Evolutionary conservation across 139 green algal genomes (phyloP).

Genomic region (Chlamydomonas eustigma): DNA sequence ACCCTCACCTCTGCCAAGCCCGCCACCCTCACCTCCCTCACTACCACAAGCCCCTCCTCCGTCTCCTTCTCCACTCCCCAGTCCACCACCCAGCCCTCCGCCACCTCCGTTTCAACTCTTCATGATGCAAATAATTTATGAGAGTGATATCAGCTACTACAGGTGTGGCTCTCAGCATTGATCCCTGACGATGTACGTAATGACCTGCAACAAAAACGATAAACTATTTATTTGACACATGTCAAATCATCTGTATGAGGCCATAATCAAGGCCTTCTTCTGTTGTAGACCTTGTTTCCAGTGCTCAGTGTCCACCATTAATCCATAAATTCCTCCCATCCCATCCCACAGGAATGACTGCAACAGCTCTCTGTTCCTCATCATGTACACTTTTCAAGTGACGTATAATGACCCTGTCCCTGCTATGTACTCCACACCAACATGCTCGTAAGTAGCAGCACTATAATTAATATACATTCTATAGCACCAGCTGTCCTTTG

Average conservation of each 20-base stretch:
- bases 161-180: neutral
- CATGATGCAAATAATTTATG: constrained; percentile 11
- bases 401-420: too few relatives aligned
- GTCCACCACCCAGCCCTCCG: neutral
- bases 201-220: too few relatives aligned
- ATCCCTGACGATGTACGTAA: neutral
- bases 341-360: constrained; percentile 15
- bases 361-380: constrained; percentile 2
- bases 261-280: too few relatives aligned
- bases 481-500: too few relatives aligned
- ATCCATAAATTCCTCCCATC: neutral
- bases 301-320: too few relatives aligned
- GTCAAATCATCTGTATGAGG: too few relatives aligned
- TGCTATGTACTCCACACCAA: too few relatives aligned
- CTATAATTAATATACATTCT: too few relatives aligned
- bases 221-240: too few relatives aligned
- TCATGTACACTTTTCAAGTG: constrained; percentile 4
- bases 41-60: constrained; percentile 9
- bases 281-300: too few relatives aligned
- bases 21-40: neutral
- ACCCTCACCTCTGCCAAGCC: neutral
- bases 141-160: neutral
- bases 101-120: constrained; percentile 18
- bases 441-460: too few relatives aligned
- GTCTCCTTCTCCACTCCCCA: neutral